These are phyloP conservation scores for Oryza meyeriana DNA, from an alignment of 176 grass and related monocot genomes.

Conservation along the genomic window DNA sequence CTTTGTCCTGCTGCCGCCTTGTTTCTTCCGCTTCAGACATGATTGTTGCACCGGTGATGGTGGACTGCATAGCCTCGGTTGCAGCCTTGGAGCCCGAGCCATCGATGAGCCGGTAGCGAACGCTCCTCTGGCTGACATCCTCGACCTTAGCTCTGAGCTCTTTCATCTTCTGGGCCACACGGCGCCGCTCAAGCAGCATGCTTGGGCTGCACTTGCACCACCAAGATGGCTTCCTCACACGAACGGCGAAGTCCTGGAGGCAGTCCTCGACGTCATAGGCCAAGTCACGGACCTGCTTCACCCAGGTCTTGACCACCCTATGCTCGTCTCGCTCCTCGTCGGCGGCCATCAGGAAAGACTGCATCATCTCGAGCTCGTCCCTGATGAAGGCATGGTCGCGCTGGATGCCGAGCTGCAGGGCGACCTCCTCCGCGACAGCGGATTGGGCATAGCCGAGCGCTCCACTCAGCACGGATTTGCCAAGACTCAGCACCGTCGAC, in stretches of 20 bases:
- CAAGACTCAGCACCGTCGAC: not conserved
- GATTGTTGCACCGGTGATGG: not conserved
- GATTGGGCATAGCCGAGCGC: not conserved
- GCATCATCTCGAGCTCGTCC: conserved; percentile 39
- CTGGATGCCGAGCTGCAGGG: conserved; percentile 24
- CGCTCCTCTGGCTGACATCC: conserved; percentile 20
- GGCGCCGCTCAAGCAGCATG: not conserved
- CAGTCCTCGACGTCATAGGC: conserved; percentile 41
- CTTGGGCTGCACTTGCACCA: not conserved
- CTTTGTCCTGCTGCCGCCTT: not conserved
- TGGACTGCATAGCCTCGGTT: accelerated
- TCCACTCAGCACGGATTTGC: conserved; percentile 14
- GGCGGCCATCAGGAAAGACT: not conserved
- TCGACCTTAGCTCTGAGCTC: conserved; percentile 2
- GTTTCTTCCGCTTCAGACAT: not conserved
- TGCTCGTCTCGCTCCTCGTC: not conserved
- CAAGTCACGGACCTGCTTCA: conserved; percentile 32
- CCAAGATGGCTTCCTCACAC: not conserved
- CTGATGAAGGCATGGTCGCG: not conserved
- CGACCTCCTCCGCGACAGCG: not conserved
- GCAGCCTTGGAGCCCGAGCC: accelerated
- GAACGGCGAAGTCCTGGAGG: not conserved
- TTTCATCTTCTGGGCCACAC: not conserved
- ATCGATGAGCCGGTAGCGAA: not conserved
- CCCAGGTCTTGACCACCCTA: not conserved